Evolutionary conservation across 106 monocot species (phyloP), one percentile per base, ranked within the genome.

Genomic region (Agapanthus africanus): DNA sequence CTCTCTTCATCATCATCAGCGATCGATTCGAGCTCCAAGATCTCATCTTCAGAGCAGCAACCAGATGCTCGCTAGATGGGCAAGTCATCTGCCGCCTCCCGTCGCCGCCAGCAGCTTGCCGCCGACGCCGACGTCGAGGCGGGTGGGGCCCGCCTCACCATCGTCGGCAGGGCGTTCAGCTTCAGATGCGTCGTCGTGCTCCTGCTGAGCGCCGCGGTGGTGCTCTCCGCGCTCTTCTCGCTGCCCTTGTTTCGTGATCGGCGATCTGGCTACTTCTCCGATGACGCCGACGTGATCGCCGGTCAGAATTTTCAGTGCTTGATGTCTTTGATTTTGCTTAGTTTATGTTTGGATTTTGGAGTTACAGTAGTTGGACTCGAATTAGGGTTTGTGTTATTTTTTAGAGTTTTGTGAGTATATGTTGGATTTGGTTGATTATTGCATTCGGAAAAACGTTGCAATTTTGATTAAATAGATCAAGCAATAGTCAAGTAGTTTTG

Each of bases 171-270:
- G 52, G 38, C 11, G 11, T 47, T 79, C 73, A 66, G 76, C 16
- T 30, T 77, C 32, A 76, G 73, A 50, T 88, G 88, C 69, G 81
- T 61, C 25, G 10, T 82, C 61, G 74, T 82, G 54, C 64, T 88
- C 30, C 11, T 77, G 7, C 79, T 88, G 71, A 54, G 73, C 68
- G 66, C 26, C 28, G 65, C 68, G 25, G 71, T 88, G 18, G 57
- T 84, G 60, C 56, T 88, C 68, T 77, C 84, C 65, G 76, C 84
- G 22, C 15, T 88, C 54, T 84, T 88, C 72, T 81, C 69, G 63
- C 56, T 88, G 15, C 79, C 76, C 23, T 79, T 81, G 28, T 81
- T 85, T 65, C 63, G 22, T 15, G 8, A 38, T 67, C 34, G 50
- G 51, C 30, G 74, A 46, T 71, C 73, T 21, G 37, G 71, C 0